These are phyloP conservation scores for Chrysosphaeria jannelii DNA, from an alignment of 2,329 filamentous ascomycete species.

Conservation along the genomic window DNA sequence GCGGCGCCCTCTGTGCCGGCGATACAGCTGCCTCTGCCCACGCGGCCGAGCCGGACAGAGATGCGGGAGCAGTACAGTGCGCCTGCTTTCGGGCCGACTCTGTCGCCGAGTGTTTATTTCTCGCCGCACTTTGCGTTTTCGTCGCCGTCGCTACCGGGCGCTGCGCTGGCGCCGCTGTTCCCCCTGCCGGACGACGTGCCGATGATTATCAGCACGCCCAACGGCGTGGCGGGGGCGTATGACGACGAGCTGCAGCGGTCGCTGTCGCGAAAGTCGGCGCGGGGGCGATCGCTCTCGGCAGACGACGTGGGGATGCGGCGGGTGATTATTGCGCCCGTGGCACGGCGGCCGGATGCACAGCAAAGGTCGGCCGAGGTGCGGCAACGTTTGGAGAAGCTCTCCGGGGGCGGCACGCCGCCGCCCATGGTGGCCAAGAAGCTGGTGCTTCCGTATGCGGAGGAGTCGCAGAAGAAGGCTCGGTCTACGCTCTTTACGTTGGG, in stretches of 20 bases:
- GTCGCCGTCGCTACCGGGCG: not conserved
- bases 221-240: conserved; percentile 21
- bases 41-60: no score
- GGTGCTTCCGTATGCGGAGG: conserved; percentile 7
- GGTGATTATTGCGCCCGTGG: conserved; percentile 20
- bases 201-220: conserved; percentile 29
- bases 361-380: conserved; percentile 10
- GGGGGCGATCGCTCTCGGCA: not conserved
- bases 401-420: conserved; percentile 9
- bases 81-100: no score
- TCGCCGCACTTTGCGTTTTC: not conserved
- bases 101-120: not conserved
- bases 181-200: conserved; percentile 15
- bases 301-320: not conserved
- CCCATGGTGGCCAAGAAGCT: conserved; percentile 1
- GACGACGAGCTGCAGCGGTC: conserved; percentile 14
- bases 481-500: not conserved
- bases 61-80: no score
- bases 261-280: conserved; percentile 4
- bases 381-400: conserved; percentile 24
- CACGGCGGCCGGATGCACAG: conserved; percentile 16
- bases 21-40: no score
- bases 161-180: conserved; percentile 3
- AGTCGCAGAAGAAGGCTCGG: conserved; percentile 1
- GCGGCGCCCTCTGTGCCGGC: no score